These are phyloP conservation scores for Claviceps citrina DNA, from an alignment of 2,329 filamentous ascomycete genomes.

Conservation along the genomic window DNA sequence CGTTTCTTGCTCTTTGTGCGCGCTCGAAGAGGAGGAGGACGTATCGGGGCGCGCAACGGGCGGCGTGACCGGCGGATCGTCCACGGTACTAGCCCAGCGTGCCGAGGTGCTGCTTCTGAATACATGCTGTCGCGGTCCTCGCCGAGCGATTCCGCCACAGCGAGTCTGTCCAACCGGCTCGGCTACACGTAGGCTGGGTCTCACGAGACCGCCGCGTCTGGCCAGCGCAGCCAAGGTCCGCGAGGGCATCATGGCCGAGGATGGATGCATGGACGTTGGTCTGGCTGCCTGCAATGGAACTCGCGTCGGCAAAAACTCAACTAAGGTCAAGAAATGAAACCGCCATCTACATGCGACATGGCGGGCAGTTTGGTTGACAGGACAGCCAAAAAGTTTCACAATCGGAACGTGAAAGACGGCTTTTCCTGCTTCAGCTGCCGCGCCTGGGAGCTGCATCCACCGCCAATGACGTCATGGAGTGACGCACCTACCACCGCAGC, in stretches of 20 bases:
- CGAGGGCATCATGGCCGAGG: conserved; percentile 15
- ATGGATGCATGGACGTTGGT: no score
- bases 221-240: conserved; percentile 13
- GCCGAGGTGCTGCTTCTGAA: neutral
- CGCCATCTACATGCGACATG: neutral
- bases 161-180: neutral
- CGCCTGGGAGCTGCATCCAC: neutral
- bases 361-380: no score
- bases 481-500: neutral
- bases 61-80: conserved; percentile 1
- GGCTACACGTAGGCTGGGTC: neutral
- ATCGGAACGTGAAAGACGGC: neutral
- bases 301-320: neutral
- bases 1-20: conserved; percentile 43
- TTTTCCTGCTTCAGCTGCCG: neutral
- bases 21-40: conserved; percentile 11
- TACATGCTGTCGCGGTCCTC: no score
- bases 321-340: neutral
- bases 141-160: neutral
- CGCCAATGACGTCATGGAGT: conserved; percentile 10
- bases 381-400: no score
- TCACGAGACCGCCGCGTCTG: conserved; percentile 5
- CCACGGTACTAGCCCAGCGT: conserved; percentile 13
- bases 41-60: conserved; percentile 3
- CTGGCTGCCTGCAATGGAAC: neutral